Conservation (phyloP, 1,284 basidiomycete species). For the Phaffia rhodozyma region DNA sequence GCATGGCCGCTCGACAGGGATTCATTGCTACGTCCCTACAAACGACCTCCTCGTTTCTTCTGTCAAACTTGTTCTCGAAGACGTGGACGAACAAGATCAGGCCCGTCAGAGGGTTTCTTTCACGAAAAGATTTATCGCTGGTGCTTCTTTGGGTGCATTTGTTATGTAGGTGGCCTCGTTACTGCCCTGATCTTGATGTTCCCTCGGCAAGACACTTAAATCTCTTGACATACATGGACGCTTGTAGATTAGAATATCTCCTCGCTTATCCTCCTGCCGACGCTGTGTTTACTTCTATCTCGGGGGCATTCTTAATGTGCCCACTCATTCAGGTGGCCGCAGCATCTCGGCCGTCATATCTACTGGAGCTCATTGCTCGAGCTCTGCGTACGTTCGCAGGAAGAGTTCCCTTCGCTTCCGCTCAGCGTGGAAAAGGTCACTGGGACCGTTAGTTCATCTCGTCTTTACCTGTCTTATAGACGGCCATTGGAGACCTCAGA, state of each 20-base stretch:
- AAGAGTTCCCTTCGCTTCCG: constrained; percentile 29
- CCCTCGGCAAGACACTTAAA: constrained; percentile 21
- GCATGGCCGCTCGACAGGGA: constrained; percentile 23
- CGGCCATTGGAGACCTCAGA: no score
- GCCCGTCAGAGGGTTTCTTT: no score
- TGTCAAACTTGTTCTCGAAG: constrained; percentile 28
- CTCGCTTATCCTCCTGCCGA: constrained; percentile 7
- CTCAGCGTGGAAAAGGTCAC: constrained; percentile 33
- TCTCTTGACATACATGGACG: constrained; percentile 25
- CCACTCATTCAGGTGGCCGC: constrained; percentile 16
- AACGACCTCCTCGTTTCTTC: constrained; percentile 27
- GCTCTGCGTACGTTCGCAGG: constrained; percentile 27
- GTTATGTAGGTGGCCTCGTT: no score
- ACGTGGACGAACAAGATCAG: constrained; percentile 27
- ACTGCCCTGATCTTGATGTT: no score
- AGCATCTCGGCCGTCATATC: constrained; percentile 22
- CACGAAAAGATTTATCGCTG: no score
- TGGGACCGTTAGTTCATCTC: constrained; percentile 28
- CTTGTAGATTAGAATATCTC: constrained; percentile 3
- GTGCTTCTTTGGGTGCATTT: no score
- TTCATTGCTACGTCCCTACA: constrained; percentile 29
- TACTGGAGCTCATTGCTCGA: constrained; percentile 23
- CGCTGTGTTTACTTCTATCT: neutral
- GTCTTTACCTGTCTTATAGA: neutral
- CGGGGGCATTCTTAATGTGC: constrained; percentile 10